Evolutionary conservation across 2,329 filamentous ascomycete species (phyloP).

Genomic region (Hypoxylon rubiginosum): DNA sequence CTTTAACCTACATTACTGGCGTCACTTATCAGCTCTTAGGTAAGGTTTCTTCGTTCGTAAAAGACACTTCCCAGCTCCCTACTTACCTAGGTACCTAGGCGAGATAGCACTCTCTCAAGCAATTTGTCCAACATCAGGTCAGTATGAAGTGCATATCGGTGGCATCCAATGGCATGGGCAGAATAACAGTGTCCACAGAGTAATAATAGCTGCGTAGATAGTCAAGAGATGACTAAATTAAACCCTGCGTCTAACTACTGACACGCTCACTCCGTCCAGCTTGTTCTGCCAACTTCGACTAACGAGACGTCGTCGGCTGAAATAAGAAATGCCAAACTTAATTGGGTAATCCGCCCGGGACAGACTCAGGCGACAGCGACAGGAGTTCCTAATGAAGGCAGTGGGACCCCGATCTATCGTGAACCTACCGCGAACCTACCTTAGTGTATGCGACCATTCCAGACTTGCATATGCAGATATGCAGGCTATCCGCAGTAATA

Average conservation of each 20-base stretch:
- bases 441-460: slow-evolving; percentile 17
- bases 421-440: slow-evolving; percentile 29
- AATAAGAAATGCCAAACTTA: slow-evolving; percentile 29
- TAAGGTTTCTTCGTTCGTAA: background rate
- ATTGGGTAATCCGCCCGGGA: slow-evolving; percentile 11
- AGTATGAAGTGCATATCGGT: background rate
- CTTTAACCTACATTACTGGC: background rate
- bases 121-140: background rate
- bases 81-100: too few relatives aligned
- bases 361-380: slow-evolving; percentile 6
- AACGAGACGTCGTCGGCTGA: slow-evolving; percentile 6
- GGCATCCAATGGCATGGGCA: background rate
- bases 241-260: background rate
- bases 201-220: background rate
- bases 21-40: background rate
- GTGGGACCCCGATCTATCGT: slow-evolving; percentile 13
- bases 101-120: background rate
- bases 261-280: slow-evolving; percentile 9
- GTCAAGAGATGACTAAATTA: slow-evolving; percentile 2
- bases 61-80: background rate
- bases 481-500: slow-evolving; percentile 15
- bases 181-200: background rate
- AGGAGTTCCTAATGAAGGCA: slow-evolving; percentile 18
- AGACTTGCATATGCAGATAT: slow-evolving; percentile 34
- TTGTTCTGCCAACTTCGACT: slow-evolving; percentile 14